These are phyloP conservation scores for Ceratocystis huliohia DNA, from an alignment of 2,329 filamentous ascomycete species.

Conservation along the genomic window DNA sequence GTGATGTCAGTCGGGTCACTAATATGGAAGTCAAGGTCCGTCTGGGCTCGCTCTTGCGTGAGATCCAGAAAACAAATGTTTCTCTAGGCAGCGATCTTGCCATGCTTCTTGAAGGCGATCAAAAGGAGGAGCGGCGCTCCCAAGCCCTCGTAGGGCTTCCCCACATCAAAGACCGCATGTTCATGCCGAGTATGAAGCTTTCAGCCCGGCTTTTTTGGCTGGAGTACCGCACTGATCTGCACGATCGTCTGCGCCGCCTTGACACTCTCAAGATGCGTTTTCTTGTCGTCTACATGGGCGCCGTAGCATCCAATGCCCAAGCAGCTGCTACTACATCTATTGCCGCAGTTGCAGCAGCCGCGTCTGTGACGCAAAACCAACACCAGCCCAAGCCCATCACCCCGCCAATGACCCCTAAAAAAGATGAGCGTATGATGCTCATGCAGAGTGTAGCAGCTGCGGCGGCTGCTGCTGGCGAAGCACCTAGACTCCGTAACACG, in stretches of 20 bases:
- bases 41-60: slow-evolving; percentile 43
- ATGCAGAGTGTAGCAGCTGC: slow-evolving; percentile 18
- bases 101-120: slow-evolving; percentile 18
- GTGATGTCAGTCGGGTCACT: slow-evolving; percentile 44
- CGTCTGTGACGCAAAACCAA: neutral
- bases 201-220: slow-evolving; percentile 47
- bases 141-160: slow-evolving; percentile 20
- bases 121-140: slow-evolving; percentile 33
- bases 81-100: slow-evolving; percentile 43
- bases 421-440: slow-evolving; percentile 15
- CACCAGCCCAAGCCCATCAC: slow-evolving; percentile 8
- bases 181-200: slow-evolving; percentile 32
- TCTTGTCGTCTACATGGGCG: slow-evolving; percentile 50
- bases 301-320: slow-evolving; percentile 33
- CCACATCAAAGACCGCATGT: slow-evolving; percentile 18
- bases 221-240: slow-evolving; percentile 39
- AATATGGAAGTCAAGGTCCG: slow-evolving; percentile 51
- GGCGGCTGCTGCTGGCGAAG: slow-evolving; percentile 10
- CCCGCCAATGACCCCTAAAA: slow-evolving; percentile 13
- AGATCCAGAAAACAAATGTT: slow-evolving; percentile 42
- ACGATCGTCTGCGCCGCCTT: slow-evolving; percentile 45
- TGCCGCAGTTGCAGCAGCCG: slow-evolving; percentile 9
- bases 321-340: slow-evolving; percentile 19
- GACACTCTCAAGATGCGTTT: slow-evolving; percentile 53
- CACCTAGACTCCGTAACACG: slow-evolving; percentile 5